A percentile compares a stretch with the other conserved stretches of the same genome.
Evolutionary conservation across 768 basidiomycete genomes (phyloP).

Genomic region (Rhodosporidiobolus sp.): DNA sequence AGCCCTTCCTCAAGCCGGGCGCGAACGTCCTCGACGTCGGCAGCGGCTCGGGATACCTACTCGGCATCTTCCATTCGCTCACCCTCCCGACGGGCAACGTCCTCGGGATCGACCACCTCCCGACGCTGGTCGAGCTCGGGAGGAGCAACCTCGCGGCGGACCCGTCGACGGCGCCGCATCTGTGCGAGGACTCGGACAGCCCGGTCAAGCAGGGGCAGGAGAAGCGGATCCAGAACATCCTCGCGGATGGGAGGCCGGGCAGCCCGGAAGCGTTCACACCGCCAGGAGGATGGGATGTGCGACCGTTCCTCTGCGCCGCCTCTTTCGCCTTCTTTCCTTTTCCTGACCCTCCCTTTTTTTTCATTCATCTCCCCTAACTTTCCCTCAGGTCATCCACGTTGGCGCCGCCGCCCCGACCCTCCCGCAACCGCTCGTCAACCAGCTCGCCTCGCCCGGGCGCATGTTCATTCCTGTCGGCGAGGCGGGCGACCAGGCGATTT

Average conservation of each 20-base stretch:
- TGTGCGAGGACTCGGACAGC: not conserved
- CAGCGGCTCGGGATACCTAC: conserved; percentile 34
- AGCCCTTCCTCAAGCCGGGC: conserved; percentile 67
- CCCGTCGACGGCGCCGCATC: not conserved
- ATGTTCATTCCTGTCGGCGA: conserved; percentile 93
- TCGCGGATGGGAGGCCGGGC: conserved; percentile 60
- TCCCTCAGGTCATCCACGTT: conserved; percentile 65
- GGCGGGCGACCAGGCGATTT: conserved; percentile 57
- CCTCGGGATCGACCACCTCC: conserved; percentile 87
- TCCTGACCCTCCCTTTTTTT: conserved; percentile 48
- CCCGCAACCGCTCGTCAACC: conserved; percentile 69
- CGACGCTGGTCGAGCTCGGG: conserved; percentile 58
- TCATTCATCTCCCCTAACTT: conserved; percentile 56
- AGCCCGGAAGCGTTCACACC: conserved; percentile 61
- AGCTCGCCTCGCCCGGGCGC: conserved; percentile 49
- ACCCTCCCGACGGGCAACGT: conserved; percentile 50
- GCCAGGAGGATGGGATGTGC: conserved; percentile 55
- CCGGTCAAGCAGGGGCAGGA: conserved; percentile 59
- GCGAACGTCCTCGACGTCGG: conserved; percentile 74
- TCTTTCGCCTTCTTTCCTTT: not conserved
- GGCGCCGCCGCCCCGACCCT: conserved; percentile 77
- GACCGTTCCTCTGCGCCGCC: not conserved
- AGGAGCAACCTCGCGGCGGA: conserved; percentile 3
- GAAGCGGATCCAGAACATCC: conserved; percentile 1
- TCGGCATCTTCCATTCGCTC: conserved; percentile 33